Base-by-base conservation (phyloP, 768 basidiomycete species). In the Leucocoprinus birnbaumii region DNA sequence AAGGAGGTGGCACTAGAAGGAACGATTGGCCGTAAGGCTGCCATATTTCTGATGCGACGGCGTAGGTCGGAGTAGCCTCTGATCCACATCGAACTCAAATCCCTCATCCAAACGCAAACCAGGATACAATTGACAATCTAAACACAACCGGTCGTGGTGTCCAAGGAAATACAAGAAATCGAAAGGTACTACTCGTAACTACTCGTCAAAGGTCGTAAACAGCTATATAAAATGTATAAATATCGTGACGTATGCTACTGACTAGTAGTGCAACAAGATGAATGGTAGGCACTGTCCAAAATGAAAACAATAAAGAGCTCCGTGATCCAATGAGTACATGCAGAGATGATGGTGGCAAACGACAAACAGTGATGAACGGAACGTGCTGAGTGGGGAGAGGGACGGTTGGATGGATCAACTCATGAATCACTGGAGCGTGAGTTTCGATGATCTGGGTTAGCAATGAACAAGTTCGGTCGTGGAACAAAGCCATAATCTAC, bases 401-500 rank as follows among this genome's bases (percentile, higher is more conserved):
- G 63, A 18, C 61, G 18, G n/a, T n/a, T n/a, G n/a, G n/a, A n/a
- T n/a, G n/a, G 31, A 16, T n/a, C n/a, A 5, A 26, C 65, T 43
- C 61, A 58, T 27, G 42, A 57, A 2, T 55, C 59, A 45, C 47
- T 34, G 14, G 54, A 55, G 37, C 24, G 37, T 7, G 48, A 55
- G 34, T 24, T 50, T 13, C 68, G 62, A 51, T 71, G 62, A 62
- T 87, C 85, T 16, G 90, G 89, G 68, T 92, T 91, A 21, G 87
- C 86, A 49, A 92, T 76, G 60, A 82, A 91, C 26, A 92, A 73
- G 58, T 82, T 81, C 18, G 80, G 69, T 57, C 80, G 77, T 21
- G 83, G 82, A 34, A 77, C 84, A 31, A 91, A 75, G 11, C 87
- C 88, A 65, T 91, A 91, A 24, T 79, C 75, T 35, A 84, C 72